These are phyloP conservation scores for Trichoderma oligosporum DNA, from an alignment of 2,329 filamentous ascomycete genomes.

Conservation along the genomic window DNA sequence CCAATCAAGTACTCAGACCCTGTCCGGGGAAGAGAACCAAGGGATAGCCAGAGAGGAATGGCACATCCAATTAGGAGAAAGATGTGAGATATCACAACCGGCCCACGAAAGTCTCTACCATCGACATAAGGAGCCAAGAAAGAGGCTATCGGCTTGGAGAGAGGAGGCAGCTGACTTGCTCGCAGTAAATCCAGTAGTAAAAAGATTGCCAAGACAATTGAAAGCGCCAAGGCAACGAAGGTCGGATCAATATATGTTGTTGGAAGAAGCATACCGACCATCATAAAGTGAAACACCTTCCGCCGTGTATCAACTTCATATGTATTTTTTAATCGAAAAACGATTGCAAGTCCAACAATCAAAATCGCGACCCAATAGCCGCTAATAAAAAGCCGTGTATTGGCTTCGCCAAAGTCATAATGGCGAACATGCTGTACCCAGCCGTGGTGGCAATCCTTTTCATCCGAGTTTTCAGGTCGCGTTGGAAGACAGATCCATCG, in stretches of 20 bases:
- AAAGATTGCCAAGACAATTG: constrained; percentile 76
- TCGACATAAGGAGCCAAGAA: constrained; percentile 95
- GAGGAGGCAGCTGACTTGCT: constrained; percentile 84
- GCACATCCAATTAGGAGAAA: constrained; percentile 94
- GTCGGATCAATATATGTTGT: constrained; percentile 81
- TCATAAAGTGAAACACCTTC: constrained; percentile 98
- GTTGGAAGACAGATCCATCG: constrained; percentile 71
- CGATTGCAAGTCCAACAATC: constrained; percentile 64
- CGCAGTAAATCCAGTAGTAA: constrained; percentile 83
- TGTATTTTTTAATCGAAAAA: constrained; percentile 68
- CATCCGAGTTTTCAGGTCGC: constrained; percentile 29
- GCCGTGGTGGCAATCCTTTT: constrained; percentile 47
- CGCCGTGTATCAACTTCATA: constrained; percentile 93
- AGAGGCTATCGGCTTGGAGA: constrained; percentile 77
- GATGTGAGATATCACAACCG: constrained; percentile 93
- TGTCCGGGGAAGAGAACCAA: constrained; percentile 63
- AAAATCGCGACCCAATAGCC: constrained; percentile 72
- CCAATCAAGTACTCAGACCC: constrained; percentile 56
- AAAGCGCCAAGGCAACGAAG: constrained; percentile 76
- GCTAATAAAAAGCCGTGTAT: constrained; percentile 72
- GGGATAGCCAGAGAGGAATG: constrained; percentile 85
- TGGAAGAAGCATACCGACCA: constrained; percentile 92
- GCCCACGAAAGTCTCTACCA: constrained; percentile 84
- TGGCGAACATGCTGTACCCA: constrained; percentile 65
- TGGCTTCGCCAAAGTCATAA: constrained; percentile 66